Conservation (phyloP, 2,329 filamentous ascomycete species). For the Ascochyta koolunga region DNA sequence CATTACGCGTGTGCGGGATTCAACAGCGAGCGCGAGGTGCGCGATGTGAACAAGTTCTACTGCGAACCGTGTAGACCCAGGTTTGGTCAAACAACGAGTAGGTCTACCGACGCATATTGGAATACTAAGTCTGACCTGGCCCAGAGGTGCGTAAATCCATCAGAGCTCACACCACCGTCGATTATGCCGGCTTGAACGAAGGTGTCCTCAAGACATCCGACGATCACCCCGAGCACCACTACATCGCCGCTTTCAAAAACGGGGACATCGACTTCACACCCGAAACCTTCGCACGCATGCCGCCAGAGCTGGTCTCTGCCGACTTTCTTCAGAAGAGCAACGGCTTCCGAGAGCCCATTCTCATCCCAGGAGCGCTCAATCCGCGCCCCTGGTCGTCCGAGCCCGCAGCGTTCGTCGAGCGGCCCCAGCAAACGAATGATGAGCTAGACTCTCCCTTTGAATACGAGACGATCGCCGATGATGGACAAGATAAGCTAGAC, state of each 20-base stretch:
- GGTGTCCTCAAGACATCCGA: constrained; percentile 69
- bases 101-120: constrained; percentile 35
- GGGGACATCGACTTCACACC: constrained; percentile 65
- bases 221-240: constrained; percentile 70
- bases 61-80: constrained; percentile 64
- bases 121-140: constrained; percentile 34
- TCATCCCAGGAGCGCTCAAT: constrained; percentile 68
- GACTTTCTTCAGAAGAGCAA: constrained; percentile 68
- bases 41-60: constrained; percentile 71
- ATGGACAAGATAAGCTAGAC: constrained; percentile 68
- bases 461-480: constrained; percentile 58
- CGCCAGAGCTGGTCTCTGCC: constrained; percentile 66
- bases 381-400: constrained; percentile 50
- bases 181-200: constrained; percentile 71
- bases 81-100: constrained; percentile 67
- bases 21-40: constrained; percentile 67
- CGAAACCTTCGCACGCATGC: constrained; percentile 68
- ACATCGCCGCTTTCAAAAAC: constrained; percentile 70
- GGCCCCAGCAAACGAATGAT: constrained; percentile 10
- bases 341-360: constrained; percentile 70
- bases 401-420: constrained; percentile 27
- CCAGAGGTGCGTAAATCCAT: constrained; percentile 67
- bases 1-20: constrained; percentile 72
- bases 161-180: constrained; percentile 68
- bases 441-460: constrained; percentile 49